Percentiles rank a stretch among this genome's conserved stretches.
These are phyloP conservation scores for Xylariaceae sp. DNA, from an alignment of 2,329 filamentous ascomycete genomes.

Conservation along the genomic window DNA sequence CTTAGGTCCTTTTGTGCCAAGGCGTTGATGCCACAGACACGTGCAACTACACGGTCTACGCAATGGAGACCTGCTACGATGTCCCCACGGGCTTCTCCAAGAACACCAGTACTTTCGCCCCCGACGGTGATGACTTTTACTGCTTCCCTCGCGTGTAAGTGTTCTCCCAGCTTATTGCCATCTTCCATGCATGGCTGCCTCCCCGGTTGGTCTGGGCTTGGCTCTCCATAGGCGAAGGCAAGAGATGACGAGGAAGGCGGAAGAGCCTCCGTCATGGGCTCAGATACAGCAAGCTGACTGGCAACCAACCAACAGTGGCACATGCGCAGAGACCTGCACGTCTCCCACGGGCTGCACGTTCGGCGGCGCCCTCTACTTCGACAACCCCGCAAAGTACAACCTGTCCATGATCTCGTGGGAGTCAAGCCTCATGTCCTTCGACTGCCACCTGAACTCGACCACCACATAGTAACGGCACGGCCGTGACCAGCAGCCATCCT, in stretches of 20 bases:
- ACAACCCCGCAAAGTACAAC: slow-evolving; percentile 39
- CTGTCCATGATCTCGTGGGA: slow-evolving; percentile 39
- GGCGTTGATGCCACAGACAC: slow-evolving; percentile 41
- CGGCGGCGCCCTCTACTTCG: slow-evolving; percentile 39
- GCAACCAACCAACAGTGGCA: slow-evolving; percentile 22
- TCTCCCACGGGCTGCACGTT: slow-evolving; percentile 47
- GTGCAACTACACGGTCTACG: slow-evolving; percentile 37
- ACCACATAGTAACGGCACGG: no score
- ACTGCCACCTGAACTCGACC: slow-evolving; percentile 24
- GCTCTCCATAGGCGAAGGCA: no score
- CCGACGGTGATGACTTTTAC: slow-evolving; percentile 39
- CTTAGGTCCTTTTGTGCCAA: slow-evolving; percentile 42
- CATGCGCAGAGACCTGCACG: slow-evolving; percentile 37
- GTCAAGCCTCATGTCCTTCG: slow-evolving; percentile 29
- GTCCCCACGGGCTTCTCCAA: slow-evolving; percentile 31
- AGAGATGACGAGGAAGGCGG: no score
- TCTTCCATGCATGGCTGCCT: no score
- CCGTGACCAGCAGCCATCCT: not conserved
- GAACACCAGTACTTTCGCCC: slow-evolving; percentile 42
- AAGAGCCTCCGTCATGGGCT: no score
- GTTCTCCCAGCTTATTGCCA: no score
- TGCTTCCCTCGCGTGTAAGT: slow-evolving; percentile 37
- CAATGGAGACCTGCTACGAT: slow-evolving; percentile 38
- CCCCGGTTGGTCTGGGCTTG: no score
- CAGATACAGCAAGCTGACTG: no score